Evolutionary conservation across 768 basidiomycete species (phyloP).

Genomic region (Lentinula sp.): DNA sequence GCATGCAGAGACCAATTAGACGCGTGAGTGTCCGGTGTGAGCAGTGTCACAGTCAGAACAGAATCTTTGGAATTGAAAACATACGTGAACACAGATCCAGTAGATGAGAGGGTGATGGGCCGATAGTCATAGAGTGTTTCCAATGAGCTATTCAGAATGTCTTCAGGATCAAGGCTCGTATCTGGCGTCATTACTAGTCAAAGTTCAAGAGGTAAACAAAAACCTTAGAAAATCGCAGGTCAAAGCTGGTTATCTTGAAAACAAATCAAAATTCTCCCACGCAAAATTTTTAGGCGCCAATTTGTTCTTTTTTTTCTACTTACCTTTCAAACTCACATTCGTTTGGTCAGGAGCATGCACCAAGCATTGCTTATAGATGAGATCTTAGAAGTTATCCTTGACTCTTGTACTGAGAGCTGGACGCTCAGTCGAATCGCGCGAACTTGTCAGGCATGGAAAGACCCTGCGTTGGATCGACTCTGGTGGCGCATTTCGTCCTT

Average conservation of each 20-base stretch:
- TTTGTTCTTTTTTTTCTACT: neutral
- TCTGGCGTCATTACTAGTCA: neutral
- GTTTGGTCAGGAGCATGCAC: conserved; percentile 28
- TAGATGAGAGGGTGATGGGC: conserved; percentile 54
- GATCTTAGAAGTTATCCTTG: conserved; percentile 37
- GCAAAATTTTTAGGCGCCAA: neutral
- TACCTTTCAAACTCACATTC: neutral
- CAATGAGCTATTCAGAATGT: conserved; percentile 62
- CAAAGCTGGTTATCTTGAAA: too few relatives aligned
- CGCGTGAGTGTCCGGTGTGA: conserved; percentile 59
- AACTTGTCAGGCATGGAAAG: conserved; percentile 40
- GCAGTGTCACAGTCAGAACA: conserved; percentile 32
- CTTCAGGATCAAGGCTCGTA: conserved; percentile 29
- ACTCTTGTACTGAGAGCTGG: conserved; percentile 18
- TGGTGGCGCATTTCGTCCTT: conserved; percentile 38
- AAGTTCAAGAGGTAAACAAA: too few relatives aligned
- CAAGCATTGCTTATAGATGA: conserved; percentile 41
- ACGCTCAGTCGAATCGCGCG: conserved; percentile 31
- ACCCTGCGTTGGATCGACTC: conserved; percentile 39
- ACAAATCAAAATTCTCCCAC: neutral
- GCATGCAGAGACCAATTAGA: conserved; percentile 76
- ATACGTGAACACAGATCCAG: conserved; percentile 50
- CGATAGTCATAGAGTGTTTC: conserved; percentile 54
- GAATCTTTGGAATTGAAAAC: conserved; percentile 13
- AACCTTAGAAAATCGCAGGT: too few relatives aligned